Evolutionary conservation across 2,329 filamentous ascomycete species (phyloP).

Genomic region (Paramyrothecium roridum): DNA sequence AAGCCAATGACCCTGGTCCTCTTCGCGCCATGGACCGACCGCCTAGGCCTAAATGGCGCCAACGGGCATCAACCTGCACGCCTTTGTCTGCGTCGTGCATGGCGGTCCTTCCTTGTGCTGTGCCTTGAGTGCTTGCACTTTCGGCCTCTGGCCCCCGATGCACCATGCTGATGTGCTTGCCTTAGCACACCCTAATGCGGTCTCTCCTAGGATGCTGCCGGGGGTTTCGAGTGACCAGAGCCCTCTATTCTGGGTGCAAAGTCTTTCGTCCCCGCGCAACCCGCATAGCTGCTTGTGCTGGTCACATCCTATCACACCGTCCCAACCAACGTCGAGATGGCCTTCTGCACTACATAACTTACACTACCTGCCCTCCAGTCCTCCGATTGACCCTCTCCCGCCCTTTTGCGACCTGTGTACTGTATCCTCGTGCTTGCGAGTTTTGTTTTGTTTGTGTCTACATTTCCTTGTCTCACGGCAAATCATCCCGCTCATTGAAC

Average conservation of each 20-base stretch:
- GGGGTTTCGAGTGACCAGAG: background rate
- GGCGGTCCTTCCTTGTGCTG: background rate
- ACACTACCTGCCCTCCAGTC: conserved; percentile 39
- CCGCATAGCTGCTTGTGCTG: conserved; percentile 1
- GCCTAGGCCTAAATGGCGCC: background rate
- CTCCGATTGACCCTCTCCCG: conserved; percentile 29
- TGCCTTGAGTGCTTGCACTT: background rate
- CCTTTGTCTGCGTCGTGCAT: background rate
- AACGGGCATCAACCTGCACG: background rate
- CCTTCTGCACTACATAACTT: conserved; percentile 42
- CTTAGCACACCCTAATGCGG: background rate
- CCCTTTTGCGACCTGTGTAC: conserved; percentile 37
- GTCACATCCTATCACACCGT: conserved; percentile 12
- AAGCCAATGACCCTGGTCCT: background rate
- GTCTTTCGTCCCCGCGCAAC: background rate
- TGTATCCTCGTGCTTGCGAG: conserved; percentile 28
- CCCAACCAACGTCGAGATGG: background rate
- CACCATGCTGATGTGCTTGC: background rate
- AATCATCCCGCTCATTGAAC: conserved; percentile 9
- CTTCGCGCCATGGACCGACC: background rate
- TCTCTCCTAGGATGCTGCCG: background rate
- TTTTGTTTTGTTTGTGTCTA: conserved; percentile 23
- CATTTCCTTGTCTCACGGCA: conserved; percentile 24
- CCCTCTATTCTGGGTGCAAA: conserved; percentile 10
- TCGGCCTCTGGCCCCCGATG: background rate